phyloP scores from a whole-genome alignment of 116 monocot species.

The Trichopus zeylanicus region DNA sequence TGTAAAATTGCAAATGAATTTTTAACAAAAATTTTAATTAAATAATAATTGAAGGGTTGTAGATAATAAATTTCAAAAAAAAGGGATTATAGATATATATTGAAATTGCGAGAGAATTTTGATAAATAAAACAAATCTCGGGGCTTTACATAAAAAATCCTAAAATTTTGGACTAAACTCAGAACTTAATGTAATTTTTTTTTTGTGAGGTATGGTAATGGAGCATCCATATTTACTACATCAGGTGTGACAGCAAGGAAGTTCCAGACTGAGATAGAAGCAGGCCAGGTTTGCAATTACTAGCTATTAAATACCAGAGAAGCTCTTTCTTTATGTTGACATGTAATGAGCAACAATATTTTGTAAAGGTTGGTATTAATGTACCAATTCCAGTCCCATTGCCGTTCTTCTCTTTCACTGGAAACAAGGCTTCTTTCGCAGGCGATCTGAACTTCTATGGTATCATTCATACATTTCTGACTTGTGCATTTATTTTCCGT shows the following conservation, averaged over 20 bases:
- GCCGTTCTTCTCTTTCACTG: slow-evolving; percentile 99
- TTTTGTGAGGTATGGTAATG: slow-evolving; percentile 80
- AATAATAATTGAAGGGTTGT: too few species aligned
- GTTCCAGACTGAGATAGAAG: slow-evolving; percentile 92
- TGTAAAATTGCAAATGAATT: too few species aligned
- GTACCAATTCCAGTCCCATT: slow-evolving; percentile 95
- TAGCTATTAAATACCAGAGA: background rate
- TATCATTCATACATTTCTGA: background rate
- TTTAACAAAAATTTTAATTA: too few species aligned
- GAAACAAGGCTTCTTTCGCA: slow-evolving; percentile 92
- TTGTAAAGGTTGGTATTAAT: slow-evolving; percentile 76
- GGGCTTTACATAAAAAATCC: too few species aligned
- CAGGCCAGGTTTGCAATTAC: slow-evolving; percentile 63
- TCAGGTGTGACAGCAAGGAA: slow-evolving; percentile 91
- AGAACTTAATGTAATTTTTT: background rate
- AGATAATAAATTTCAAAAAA: too few species aligned
- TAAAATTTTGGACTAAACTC: background rate
- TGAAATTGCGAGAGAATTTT: too few species aligned
- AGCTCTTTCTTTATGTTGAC: background rate
- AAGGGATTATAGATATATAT: too few species aligned
- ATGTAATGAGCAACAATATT: background rate
- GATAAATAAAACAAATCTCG: too few species aligned
- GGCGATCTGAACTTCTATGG: slow-evolving; percentile 97
- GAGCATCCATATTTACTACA: slow-evolving; percentile 94
- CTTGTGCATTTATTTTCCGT: background rate